These are phyloP conservation scores for Calonectria hawksworthii DNA, from an alignment of 2,329 filamentous ascomycete genomes.

Conservation along the genomic window DNA sequence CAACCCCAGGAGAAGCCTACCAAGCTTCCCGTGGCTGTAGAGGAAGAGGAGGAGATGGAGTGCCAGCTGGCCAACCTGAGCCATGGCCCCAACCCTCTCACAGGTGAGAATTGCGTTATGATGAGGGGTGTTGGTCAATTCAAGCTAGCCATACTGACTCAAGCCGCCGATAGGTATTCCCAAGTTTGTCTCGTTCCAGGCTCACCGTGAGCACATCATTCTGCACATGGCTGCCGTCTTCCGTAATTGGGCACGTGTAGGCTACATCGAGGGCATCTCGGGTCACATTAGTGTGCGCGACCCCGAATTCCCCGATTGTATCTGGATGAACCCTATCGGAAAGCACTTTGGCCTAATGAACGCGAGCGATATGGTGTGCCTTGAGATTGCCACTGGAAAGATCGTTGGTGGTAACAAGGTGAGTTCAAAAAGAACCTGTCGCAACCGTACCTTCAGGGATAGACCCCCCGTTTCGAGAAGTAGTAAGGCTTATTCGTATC, in stretches of 20 bases:
- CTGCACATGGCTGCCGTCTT: slow-evolving; percentile 23
- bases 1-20: slow-evolving; percentile 11
- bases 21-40: slow-evolving; percentile 15
- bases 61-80: slow-evolving; percentile 21
- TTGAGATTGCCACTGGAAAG: slow-evolving; percentile 22
- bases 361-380: slow-evolving; percentile 27
- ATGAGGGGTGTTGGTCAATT: not conserved
- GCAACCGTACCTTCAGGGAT: slow-evolving; percentile 24
- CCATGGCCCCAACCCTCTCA: slow-evolving; percentile 24
- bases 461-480: not conserved
- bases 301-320: slow-evolving; percentile 22
- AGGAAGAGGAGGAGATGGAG: slow-evolving; percentile 20
- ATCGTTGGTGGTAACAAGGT: slow-evolving; percentile 25
- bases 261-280: slow-evolving; percentile 26
- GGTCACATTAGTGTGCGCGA: slow-evolving; percentile 30
- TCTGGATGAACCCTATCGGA: slow-evolving; percentile 30
- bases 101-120: slow-evolving; percentile 13
- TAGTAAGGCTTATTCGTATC: not conserved
- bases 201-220: slow-evolving; percentile 18
- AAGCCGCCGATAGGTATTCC: slow-evolving; percentile 14
- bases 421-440: not conserved
- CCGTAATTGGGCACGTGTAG: slow-evolving; percentile 21
- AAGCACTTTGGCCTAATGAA: slow-evolving; percentile 25
- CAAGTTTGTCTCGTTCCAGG: slow-evolving; percentile 20
- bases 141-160: not conserved